Percentiles rank a stretch among this genome's conserved stretches.
Conservation (phyloP, 805 yeast species). For the Kluyveromyces siamensis region DNA sequence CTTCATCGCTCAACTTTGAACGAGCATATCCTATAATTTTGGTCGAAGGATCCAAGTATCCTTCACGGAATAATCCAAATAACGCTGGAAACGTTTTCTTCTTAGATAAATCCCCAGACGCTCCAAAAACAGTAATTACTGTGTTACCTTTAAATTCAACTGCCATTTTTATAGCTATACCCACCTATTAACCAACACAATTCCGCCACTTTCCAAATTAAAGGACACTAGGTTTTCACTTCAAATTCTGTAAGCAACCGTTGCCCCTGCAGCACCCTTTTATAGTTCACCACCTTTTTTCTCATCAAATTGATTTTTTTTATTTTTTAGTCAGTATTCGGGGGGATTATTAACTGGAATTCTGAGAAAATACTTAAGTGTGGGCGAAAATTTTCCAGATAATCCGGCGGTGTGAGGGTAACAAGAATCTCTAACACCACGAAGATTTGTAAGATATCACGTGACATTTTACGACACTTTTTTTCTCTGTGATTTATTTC, state of each 20-base stretch:
- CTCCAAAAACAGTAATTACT: slow-evolving; percentile 79
- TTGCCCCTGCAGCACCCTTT: neutral
- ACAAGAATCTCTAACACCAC: neutral
- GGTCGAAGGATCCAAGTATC: slow-evolving; percentile 59
- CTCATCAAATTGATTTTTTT: neutral
- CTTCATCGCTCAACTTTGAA: slow-evolving; percentile 58
- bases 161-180: slow-evolving; percentile 3
- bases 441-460: neutral
- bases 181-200: neutral
- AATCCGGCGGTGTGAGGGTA: slow-evolving; percentile 1
- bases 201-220: neutral
- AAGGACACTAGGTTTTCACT: neutral
- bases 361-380: neutral
- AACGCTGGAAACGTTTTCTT: slow-evolving; percentile 90
- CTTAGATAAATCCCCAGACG: slow-evolving; percentile 91
- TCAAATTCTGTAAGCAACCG: neutral
- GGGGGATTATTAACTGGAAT: neutral
- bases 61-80: slow-evolving; percentile 69
- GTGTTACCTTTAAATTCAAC: slow-evolving; percentile 53
- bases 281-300: neutral
- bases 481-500: too few species aligned
- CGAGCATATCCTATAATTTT: slow-evolving; percentile 90
- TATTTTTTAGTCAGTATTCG: neutral
- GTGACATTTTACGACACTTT: neutral
- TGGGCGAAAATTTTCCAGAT: neutral